Base-by-base conservation (phyloP, 2,329 filamentous ascomycete species). In the Graphilbum sp. region DNA sequence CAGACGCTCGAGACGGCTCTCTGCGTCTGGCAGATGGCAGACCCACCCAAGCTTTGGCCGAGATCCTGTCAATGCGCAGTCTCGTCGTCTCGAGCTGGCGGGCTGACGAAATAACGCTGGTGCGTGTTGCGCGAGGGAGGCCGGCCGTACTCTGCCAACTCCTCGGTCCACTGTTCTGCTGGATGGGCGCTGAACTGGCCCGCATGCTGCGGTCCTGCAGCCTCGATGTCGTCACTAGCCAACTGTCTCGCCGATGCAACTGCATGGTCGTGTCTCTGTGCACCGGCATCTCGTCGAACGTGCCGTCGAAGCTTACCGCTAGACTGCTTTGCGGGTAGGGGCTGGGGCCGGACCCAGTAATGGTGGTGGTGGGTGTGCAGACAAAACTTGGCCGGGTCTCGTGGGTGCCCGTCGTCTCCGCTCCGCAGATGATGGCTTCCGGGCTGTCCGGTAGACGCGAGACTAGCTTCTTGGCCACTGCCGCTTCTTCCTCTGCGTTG, bases 311-410 rank as follows among this genome's bases (percentile, higher is more conserved):
- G 40, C 30, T 31, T 32, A 31, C 21, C 23, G 27, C 30, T 32
- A 40, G 36, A 38, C 31, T 44, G 40, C 13, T 49, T 39, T 44
- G 39, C 8, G 47, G 39, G 42, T 50, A 43, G 10, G 40, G 37
- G 3, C 49, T 50, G 27, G 6, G 8, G 10, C 13, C 27, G 27
- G 56, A 45, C 64, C 70, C 70, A 74, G 58, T 74, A 75, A 56
- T 75, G 70, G 52, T 75, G 70, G 47, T 75, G 69, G 47, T 75
- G 71, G 45, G 64, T 70, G 51, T 75, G 70, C 41, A 72, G 46
- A 47, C 69, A 72, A 45, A 67, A 48, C 43, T 21, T 36, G 35
- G n/a, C 4, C 20, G 24, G 35, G 12, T 13, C 15, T 37, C 32
- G 39, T n/a, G n/a, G n/a, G n/a, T n/a, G n/a, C n/a, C n/a, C n/a